Conservation (phyloP, 2,329 filamentous ascomycete species). For the Coniochaeta sp. region DNA sequence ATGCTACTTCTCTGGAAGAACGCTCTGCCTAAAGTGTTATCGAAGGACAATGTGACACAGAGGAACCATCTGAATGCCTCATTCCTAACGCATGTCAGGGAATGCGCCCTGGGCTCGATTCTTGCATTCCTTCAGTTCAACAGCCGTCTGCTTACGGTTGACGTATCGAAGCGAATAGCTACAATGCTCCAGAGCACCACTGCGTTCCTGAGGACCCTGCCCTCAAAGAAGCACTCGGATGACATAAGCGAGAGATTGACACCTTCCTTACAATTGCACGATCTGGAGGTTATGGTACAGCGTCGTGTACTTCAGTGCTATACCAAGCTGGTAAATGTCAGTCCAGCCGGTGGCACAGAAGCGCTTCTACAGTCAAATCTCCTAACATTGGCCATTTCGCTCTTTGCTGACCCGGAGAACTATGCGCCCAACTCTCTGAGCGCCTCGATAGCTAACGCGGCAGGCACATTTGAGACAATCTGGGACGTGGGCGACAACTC, state of each 20-base stretch:
- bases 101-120: slow-evolving; percentile 88
- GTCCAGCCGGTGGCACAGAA: slow-evolving; percentile 77
- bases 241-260: slow-evolving; percentile 79
- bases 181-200: slow-evolving; percentile 94
- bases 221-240: slow-evolving; percentile 75
- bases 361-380: slow-evolving; percentile 85
- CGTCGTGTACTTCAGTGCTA: slow-evolving; percentile 92
- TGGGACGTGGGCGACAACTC: slow-evolving; percentile 96
- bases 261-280: slow-evolving; percentile 78
- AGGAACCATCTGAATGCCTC: slow-evolving; percentile 82
- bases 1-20: slow-evolving; percentile 95
- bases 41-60: slow-evolving; percentile 81
- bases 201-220: slow-evolving; percentile 77
- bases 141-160: slow-evolving; percentile 79
- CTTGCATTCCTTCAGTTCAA: slow-evolving; percentile 92
- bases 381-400: slow-evolving; percentile 78
- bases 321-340: slow-evolving; percentile 80
- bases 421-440: slow-evolving; percentile 80
- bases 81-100: slow-evolving; percentile 88
- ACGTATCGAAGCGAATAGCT: slow-evolving; percentile 87
- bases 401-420: slow-evolving; percentile 88
- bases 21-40: slow-evolving; percentile 86
- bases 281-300: slow-evolving; percentile 89
- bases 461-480: slow-evolving; percentile 82
- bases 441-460: slow-evolving; percentile 83